These are phyloP conservation scores for Venturiaceae sp. DNA, from an alignment of 2,329 filamentous ascomycete genomes.

Conservation along the genomic window DNA sequence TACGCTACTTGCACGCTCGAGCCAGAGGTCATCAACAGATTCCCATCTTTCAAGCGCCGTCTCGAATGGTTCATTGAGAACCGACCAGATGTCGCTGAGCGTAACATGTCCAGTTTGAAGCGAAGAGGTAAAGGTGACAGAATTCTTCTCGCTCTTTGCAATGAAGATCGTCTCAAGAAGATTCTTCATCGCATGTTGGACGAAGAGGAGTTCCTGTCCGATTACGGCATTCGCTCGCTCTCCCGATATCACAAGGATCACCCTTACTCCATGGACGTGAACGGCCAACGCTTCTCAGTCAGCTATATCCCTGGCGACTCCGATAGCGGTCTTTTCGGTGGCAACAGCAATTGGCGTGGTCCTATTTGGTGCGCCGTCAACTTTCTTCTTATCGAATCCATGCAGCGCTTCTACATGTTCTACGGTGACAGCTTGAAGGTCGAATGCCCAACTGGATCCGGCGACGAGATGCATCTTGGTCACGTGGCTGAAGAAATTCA, in stretches of 20 bases:
- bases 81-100: conserved; percentile 73
- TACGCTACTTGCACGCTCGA: conserved; percentile 89
- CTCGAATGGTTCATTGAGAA: conserved; percentile 93
- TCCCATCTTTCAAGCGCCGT: conserved; percentile 87
- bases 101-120: conserved; percentile 89
- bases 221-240: conserved; percentile 82
- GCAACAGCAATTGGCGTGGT: conserved; percentile 94
- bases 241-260: conserved; percentile 86
- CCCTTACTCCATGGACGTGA: conserved; percentile 91
- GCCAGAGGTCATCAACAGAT: conserved; percentile 83
- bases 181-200: conserved; percentile 89
- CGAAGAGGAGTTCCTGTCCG: conserved; percentile 84
- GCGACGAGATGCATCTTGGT: conserved; percentile 90
- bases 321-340: conserved; percentile 87
- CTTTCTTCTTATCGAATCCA: conserved; percentile 84
- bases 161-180: conserved; percentile 81
- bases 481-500: conserved; percentile 93
- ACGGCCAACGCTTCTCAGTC: conserved; percentile 80
- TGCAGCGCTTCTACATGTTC: conserved; percentile 95
- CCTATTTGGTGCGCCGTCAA: conserved; percentile 96
- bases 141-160: conserved; percentile 80
- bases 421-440: conserved; percentile 83
- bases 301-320: conserved; percentile 92
- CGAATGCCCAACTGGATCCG: conserved; percentile 88
- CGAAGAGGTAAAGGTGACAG: conserved; percentile 85